A percentile compares a stretch with the other conserved stretches of the same genome.
These are phyloP conservation scores for Barnettozyma pratensis DNA, from an alignment of 805 yeast genomes.

Conservation along the genomic window DNA sequence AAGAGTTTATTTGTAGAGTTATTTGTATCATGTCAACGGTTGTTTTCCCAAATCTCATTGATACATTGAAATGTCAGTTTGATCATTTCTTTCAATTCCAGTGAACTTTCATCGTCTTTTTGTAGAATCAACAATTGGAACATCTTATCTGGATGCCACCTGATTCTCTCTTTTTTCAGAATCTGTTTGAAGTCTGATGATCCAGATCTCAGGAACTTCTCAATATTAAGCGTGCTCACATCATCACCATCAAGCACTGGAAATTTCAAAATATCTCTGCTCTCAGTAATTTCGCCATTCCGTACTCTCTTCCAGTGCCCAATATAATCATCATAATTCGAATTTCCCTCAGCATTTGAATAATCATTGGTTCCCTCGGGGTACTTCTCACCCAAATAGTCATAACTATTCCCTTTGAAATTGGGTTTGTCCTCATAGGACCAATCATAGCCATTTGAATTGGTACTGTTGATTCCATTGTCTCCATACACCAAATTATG, in stretches of 20 bases:
- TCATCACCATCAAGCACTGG: conserved; percentile 31
- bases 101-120: conserved; percentile 4
- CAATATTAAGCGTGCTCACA: conserved; percentile 9
- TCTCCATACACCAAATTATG: conserved; percentile 2
- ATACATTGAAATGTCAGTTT: conserved; percentile 40
- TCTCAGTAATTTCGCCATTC: conserved; percentile 10
- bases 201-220: conserved; percentile 13
- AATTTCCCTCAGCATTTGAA: neutral
- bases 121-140: conserved; percentile 21
- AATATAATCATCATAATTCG: conserved; percentile 19
- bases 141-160: conserved; percentile 75
- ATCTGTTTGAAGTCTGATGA: conserved; percentile 11
- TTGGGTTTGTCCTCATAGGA: conserved; percentile 15
- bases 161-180: conserved; percentile 45
- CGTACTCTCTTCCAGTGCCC: conserved; percentile 24
- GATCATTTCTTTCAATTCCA: conserved; percentile 21
- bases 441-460: conserved; percentile 13
- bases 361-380: neutral
- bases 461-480: neutral
- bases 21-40: neutral
- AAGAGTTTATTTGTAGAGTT: neutral
- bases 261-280: conserved; percentile 10
- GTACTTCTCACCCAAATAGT: neutral
- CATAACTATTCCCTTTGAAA: conserved; percentile 5
- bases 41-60: conserved; percentile 33